phyloP scores from a whole-genome alignment of 176 grass and related monocot species.

The Urochloa ruziziensis region DNA sequence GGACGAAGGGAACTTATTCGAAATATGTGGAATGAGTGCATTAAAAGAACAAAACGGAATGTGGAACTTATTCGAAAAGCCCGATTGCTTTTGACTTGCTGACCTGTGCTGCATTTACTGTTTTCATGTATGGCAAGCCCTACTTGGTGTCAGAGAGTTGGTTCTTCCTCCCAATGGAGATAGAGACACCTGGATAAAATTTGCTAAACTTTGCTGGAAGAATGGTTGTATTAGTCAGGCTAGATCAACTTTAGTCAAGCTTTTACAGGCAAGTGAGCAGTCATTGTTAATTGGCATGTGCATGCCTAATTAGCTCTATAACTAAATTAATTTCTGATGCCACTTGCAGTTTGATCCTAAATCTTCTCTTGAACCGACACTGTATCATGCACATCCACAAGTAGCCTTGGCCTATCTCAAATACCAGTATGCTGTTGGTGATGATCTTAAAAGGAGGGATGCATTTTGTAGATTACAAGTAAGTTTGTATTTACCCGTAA shows the following conservation, averaged over 20 bases:
- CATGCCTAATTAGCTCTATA: neutral
- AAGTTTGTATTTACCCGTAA: slow-evolving; percentile 8
- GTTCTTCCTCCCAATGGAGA: slow-evolving; percentile 99
- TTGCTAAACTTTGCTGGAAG: slow-evolving; percentile 96
- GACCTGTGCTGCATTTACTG: neutral
- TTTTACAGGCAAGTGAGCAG: slow-evolving; percentile 61
- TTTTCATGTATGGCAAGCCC: slow-evolving; percentile 79
- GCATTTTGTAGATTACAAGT: slow-evolving; percentile 90
- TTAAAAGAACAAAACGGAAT: slow-evolving; percentile 90
- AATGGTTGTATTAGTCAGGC: slow-evolving; percentile 93
- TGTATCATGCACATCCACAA: slow-evolving; percentile 83
- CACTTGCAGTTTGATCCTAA: slow-evolving; percentile 85
- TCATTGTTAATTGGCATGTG: neutral
- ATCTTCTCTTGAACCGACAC: slow-evolving; percentile 63
- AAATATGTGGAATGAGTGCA: slow-evolving; percentile 99
- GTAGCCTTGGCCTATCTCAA: slow-evolving; percentile 89
- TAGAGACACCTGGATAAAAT: slow-evolving; percentile 96
- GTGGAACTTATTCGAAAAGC: slow-evolving; percentile 92
- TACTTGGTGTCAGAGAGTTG: slow-evolving; percentile 88
- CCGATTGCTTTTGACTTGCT: slow-evolving; percentile 10
- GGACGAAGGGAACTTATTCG: slow-evolving; percentile 91
- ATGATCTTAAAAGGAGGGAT: slow-evolving; percentile 80
- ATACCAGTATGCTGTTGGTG: slow-evolving; percentile 88
- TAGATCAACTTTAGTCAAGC: slow-evolving; percentile 94
- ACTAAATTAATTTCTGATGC: slow-evolving; percentile 7